Evolutionary conservation across 1,284 basidiomycete species (phyloP), one percentile per base, ranked within the genome.

Genomic region (Ganoderma boninense): DNA sequence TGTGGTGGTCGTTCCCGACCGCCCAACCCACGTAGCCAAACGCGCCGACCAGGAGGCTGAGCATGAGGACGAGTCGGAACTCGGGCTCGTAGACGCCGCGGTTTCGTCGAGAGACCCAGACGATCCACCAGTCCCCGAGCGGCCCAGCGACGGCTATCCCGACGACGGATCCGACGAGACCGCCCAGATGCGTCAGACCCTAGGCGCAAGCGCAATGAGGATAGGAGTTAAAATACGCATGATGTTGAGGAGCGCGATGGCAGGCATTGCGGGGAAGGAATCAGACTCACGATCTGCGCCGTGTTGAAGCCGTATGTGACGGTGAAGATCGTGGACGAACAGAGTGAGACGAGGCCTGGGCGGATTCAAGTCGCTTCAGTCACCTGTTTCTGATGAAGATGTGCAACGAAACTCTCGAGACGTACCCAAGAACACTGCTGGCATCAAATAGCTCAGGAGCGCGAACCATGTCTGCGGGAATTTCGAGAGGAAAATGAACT

Each of bases 81-180:
- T 86, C 85, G 0, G 85, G 85, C 71, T 86, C 85, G 71, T 85
- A 85, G 8, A 86, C 75, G 0, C 85, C 85, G 43, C 81, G 81
- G 68, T 85, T 85, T 2, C 81, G 79, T 68, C 76, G 83, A 0
- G 84, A 79, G 32, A 86, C 75, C 81, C 81, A 83, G 23, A 84
- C 81, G 6, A 81, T 82, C 26, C 82, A 80, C 78, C 79, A 83
- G 72, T 86, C 85, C 20, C 81, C 83, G 46, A 85, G 76, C 20
- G 83, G 82, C 2, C 84, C 84, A 6, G 81, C 80, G 23, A 84
- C 77, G 49, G 78, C 72, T 63, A 81, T 80, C 2, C 81, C 83
- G 26, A 86, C 70, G 4, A 84, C 74, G 54, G 84, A 83, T 7
- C 84, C 84, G 65, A 86, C 80, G 60, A 84, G 78, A 2, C 83